These are phyloP conservation scores for Linderniella brevidens DNA, from an alignment of 257 asterid genomes.

Conservation along the genomic window DNA sequence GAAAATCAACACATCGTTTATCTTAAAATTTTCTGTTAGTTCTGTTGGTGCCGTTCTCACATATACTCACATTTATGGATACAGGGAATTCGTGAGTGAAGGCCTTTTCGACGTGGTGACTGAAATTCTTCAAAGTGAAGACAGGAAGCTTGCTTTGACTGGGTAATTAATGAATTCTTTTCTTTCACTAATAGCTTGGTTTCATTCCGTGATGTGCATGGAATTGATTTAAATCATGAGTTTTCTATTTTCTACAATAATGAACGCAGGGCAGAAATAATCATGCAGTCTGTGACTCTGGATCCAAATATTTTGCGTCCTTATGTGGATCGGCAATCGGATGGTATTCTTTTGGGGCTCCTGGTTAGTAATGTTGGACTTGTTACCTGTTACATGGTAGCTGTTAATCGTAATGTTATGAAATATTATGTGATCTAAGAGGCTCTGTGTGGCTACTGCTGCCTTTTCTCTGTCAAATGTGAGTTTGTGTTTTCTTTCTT, in stretches of 20 bases:
- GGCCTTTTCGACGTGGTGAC: constrained; percentile 77
- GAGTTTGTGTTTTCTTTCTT: no score
- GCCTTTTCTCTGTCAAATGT: no score
- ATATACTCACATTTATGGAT: constrained; percentile 13
- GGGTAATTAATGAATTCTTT: constrained; percentile 44
- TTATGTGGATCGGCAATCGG: constrained; percentile 44
- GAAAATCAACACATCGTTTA: constrained; percentile 5
- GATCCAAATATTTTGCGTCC: constrained; percentile 77
- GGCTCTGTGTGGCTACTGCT: no score
- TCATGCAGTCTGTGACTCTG: constrained; percentile 63
- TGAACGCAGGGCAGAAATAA: constrained; percentile 93
- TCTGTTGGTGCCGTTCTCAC: not conserved
- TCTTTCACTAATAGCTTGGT: constrained; percentile 7
- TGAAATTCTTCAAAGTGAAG: constrained; percentile 63
- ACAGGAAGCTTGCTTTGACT: constrained; percentile 69
- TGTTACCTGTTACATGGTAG: constrained; percentile 6
- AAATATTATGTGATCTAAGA: no score
- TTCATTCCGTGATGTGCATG: not conserved
- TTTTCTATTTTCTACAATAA: constrained; percentile 19
- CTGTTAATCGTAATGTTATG: constrained; percentile 5
- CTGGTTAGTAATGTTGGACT: constrained; percentile 39
- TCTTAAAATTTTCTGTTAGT: constrained; percentile 3
- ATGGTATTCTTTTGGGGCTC: constrained; percentile 69
- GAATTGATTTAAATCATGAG: constrained; percentile 11
- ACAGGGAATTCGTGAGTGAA: constrained; percentile 83